These are phyloP conservation scores for Infundibulicybe gibba DNA, from an alignment of 768 basidiomycete genomes.

Conservation along the genomic window DNA sequence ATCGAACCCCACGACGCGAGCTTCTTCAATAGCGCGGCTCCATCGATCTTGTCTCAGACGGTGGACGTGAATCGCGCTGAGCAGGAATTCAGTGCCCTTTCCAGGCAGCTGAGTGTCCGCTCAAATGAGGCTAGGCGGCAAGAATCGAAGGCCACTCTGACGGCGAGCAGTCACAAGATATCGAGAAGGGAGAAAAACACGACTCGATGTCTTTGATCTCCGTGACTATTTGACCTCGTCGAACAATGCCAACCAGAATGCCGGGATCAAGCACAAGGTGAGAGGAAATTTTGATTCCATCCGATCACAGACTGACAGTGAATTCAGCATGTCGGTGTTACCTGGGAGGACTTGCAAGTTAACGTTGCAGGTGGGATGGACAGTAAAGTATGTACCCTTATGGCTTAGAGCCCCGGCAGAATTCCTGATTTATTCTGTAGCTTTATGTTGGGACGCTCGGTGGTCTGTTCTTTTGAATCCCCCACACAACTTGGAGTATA, in stretches of 20 bases:
- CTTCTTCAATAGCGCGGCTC: background rate
- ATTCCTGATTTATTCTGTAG: conserved; percentile 22
- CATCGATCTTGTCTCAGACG: background rate
- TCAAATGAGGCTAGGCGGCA: conserved; percentile 16
- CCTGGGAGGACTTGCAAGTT: conserved; percentile 69
- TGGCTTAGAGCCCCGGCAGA: background rate
- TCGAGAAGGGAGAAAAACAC: conserved; percentile 33
- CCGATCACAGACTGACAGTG: background rate
- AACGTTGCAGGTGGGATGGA: conserved; percentile 51
- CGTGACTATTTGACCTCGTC: conserved; percentile 64
- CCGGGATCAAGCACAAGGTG: conserved; percentile 67
- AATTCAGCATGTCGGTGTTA: conserved; percentile 63
- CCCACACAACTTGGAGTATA: background rate
- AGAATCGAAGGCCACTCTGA: conserved; percentile 9
- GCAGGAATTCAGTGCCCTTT: conserved; percentile 50
- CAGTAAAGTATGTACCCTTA: conserved; percentile 43
- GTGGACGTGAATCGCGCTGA: conserved; percentile 45
- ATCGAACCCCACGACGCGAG: background rate
- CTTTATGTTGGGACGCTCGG: conserved; percentile 59
- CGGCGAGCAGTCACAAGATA: conserved; percentile 24
- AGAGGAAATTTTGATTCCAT: conserved; percentile 1
- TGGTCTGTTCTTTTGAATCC: conserved; percentile 31
- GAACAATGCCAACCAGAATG: conserved; percentile 60
- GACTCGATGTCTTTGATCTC: conserved; percentile 52
- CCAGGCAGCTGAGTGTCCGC: conserved; percentile 33